These are phyloP conservation scores for Rhinocladiella mackenziei DNA, from an alignment of 2,329 filamentous ascomycete genomes.

Conservation along the genomic window DNA sequence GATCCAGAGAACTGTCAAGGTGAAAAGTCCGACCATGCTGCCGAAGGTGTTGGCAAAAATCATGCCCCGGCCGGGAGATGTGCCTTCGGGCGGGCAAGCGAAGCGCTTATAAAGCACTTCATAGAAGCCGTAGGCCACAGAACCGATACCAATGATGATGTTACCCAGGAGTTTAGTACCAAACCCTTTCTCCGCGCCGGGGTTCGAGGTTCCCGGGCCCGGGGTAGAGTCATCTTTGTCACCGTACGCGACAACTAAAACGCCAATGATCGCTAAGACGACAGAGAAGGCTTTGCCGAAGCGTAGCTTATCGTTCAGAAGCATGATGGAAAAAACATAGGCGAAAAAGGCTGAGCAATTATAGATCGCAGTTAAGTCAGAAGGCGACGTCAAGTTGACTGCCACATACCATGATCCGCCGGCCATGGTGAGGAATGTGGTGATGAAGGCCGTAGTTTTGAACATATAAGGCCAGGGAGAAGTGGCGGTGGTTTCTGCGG, in stretches of 20 bases:
- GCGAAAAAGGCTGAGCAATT: constrained; percentile 99
- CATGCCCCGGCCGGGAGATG: constrained; percentile 79
- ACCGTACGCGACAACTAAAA: constrained; percentile 93
- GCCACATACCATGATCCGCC: constrained; percentile 95
- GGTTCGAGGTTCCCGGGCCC: constrained; percentile 52
- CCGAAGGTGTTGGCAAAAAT: constrained; percentile 94
- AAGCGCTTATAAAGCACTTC: constrained; percentile 94
- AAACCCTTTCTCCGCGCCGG: constrained; percentile 33
- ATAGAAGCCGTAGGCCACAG: constrained; percentile 91
- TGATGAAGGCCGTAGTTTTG: constrained; percentile 74
- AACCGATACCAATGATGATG: constrained; percentile 83
- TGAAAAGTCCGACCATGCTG: constrained; percentile 80
- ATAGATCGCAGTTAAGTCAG: constrained; percentile 95
- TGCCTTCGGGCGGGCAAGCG: constrained; percentile 89
- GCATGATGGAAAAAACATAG: constrained; percentile 89
- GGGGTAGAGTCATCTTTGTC: constrained; percentile 59
- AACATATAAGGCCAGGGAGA: constrained; percentile 69
- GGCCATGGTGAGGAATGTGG: constrained; percentile 79
- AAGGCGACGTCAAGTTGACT: constrained; percentile 86
- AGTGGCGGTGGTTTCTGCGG: constrained; percentile 36
- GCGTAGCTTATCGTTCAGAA: constrained; percentile 79
- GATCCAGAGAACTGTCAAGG: constrained; percentile 82
- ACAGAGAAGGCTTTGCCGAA: constrained; percentile 84
- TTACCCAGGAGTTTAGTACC: constrained; percentile 72
- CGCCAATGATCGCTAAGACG: constrained; percentile 77